Conservation (phyloP, 441 rosid genomes). For the Populus hybrid region DNA sequence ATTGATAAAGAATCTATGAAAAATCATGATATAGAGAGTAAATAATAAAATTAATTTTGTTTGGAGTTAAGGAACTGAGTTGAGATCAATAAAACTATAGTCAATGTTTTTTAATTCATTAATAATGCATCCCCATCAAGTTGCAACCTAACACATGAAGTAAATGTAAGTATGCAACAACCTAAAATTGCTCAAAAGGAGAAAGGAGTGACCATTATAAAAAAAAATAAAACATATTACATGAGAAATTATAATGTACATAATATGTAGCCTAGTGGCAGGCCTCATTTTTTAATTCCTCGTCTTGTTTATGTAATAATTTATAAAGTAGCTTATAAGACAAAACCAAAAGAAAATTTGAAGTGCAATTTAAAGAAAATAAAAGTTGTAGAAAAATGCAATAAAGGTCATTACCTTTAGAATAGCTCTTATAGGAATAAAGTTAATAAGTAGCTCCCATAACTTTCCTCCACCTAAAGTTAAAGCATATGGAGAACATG, state of each 20-base stretch:
- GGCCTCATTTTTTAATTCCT: constrained; percentile 83
- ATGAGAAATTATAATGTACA: constrained; percentile 39
- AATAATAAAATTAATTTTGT: not conserved
- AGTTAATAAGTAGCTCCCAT: constrained; percentile 78
- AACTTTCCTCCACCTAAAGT: constrained; percentile 88
- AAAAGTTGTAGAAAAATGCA: constrained; percentile 1
- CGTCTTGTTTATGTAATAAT: constrained; percentile 78
- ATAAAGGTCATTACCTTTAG: constrained; percentile 54
- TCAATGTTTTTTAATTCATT: not conserved
- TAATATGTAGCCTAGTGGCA: constrained; percentile 97
- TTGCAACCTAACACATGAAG: not conserved
- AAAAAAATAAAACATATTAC: not conserved
- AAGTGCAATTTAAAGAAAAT: constrained; percentile 1
- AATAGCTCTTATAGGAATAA: constrained; percentile 81
- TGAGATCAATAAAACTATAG: not conserved
- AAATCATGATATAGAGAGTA: not conserved
- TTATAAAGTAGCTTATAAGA: constrained; percentile 74
- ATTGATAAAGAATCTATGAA: not conserved
- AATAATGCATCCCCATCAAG: not conserved
- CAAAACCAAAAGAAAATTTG: constrained; percentile 11
- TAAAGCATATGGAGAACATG: constrained; percentile 25
- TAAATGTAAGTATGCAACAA: not conserved
- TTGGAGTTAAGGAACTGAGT: not conserved
- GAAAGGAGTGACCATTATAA: not conserved
- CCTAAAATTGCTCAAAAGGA: not conserved